Evolutionary conservation across 805 yeast species (phyloP), one percentile per base, ranked within the genome.

Genomic region (Ogataea ganodermae): DNA sequence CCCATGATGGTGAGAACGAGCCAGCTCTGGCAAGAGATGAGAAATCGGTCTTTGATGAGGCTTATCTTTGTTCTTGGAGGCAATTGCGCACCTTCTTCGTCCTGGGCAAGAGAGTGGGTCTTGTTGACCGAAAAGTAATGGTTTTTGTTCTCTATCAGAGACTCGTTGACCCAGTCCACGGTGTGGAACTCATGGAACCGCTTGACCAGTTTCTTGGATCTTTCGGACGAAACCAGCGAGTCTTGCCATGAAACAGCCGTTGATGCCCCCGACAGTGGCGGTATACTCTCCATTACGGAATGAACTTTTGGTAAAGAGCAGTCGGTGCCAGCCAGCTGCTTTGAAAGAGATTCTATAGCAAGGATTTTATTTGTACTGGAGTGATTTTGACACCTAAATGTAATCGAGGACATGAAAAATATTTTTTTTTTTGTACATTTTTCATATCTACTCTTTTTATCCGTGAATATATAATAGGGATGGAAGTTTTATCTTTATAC

Each of bases 1-100:
- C 98, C 99, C 49, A 89, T 87, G 1, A 76, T 56, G 0, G 91
- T 84, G 28, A 94, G 69, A 0, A 86, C 84, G 1, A 89, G 59
- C 86, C 97, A 89, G 47, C 79, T 79, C 56, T 79, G 82, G 2
- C 75, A 65, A 1, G 74, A 62, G 8, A 69, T 65, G 22, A 67
- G 45, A 2, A 73, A 24, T 46, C 64, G 62, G 26, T 61, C 64
- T 31, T 51, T 48, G 14, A 60, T 16, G 1, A 61, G 50, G 21
- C 50, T 45, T 8, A 46, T 43, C 14, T 30, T 38, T 14, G 52
- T 37, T n/a, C 33, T 43, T 12, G 48, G 33, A n/a, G 49, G 40
- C 10, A 21, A 33, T 14, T 44, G 35, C 12, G 43, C 41, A 36
- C 42, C 24, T 44, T 48, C 36, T 49, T 42, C 38, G 18, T 38